phyloP scores from a whole-genome alignment of 306 rosid species.

The Adenanthera pavonina region DNA sequence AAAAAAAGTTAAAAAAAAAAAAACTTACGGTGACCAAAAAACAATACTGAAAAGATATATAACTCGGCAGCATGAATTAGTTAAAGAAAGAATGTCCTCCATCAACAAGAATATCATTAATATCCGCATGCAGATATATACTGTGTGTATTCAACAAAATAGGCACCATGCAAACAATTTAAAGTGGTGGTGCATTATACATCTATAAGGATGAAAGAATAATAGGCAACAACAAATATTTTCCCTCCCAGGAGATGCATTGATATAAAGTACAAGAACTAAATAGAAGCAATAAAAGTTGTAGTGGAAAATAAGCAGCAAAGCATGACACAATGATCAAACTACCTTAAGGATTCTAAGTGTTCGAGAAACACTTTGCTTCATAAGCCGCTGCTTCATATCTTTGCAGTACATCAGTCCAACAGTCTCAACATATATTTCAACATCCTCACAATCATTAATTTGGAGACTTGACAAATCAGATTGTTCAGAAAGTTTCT shows the following conservation, averaged over 20 bases:
- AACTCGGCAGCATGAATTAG: constrained; percentile 7
- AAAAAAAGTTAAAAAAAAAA: not conserved
- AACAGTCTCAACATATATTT: constrained; percentile 85
- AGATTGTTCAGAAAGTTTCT: constrained; percentile 57
- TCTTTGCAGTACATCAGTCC: constrained; percentile 96
- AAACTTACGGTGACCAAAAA: not conserved
- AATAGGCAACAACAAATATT: not conserved
- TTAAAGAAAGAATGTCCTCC: constrained; percentile 15
- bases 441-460: constrained; percentile 89
- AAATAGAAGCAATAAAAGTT: constrained; percentile 25
- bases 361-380: constrained; percentile 81
- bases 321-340: constrained; percentile 25
- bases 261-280: not conserved
- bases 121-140: constrained; percentile 4
- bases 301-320: constrained; percentile 3
- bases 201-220: constrained; percentile 5
- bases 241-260: constrained; percentile 6
- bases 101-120: not conserved
- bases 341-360: constrained; percentile 85
- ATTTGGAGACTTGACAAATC: constrained; percentile 65
- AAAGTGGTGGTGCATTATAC: not conserved
- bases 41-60: constrained; percentile 4
- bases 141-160: not conserved
- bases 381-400: constrained; percentile 83
- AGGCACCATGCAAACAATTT: constrained; percentile 16